Conservation (phyloP, 140 eudicot species). For the Artemisia princeps region DNA sequence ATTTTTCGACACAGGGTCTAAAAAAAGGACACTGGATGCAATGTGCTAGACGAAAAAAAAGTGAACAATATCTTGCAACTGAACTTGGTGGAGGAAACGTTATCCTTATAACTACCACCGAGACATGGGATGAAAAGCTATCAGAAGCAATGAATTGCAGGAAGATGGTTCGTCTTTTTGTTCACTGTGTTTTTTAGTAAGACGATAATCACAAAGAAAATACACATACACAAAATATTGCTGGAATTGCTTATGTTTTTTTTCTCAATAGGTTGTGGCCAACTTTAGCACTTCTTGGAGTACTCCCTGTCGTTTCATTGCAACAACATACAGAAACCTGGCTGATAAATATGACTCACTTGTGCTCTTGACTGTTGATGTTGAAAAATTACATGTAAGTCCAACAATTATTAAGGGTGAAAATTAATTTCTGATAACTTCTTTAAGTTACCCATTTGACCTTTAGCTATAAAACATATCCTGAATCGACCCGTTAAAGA, state of each 20-base stretch:
- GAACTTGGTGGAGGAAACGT: slow-evolving; percentile 39
- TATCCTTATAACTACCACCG: slow-evolving; percentile 28
- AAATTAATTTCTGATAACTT: no score
- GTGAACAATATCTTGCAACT: slow-evolving; percentile 7
- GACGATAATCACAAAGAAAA: background rate
- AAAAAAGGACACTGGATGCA: slow-evolving; percentile 6
- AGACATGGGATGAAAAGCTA: slow-evolving; percentile 43
- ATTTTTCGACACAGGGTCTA: background rate
- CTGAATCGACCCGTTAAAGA: no score
- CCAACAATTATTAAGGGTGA: background rate
- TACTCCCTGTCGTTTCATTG: slow-evolving; percentile 42
- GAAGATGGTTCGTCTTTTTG: slow-evolving; percentile 25
- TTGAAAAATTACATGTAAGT: slow-evolving; percentile 52
- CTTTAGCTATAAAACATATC: no score
- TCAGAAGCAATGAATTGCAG: slow-evolving; percentile 34
- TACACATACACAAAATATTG: no score
- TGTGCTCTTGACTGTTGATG: slow-evolving; percentile 44
- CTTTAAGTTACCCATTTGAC: no score
- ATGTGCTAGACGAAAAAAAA: background rate
- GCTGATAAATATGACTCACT: slow-evolving; percentile 42
- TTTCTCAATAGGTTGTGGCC: slow-evolving; percentile 38
- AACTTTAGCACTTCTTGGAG: slow-evolving; percentile 60
- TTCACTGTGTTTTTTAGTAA: background rate
- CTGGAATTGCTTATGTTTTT: no score
- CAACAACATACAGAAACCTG: slow-evolving; percentile 37